phyloP scores from a whole-genome alignment of 1,284 basidiomycete species.

The Inonotus obliquus region DNA sequence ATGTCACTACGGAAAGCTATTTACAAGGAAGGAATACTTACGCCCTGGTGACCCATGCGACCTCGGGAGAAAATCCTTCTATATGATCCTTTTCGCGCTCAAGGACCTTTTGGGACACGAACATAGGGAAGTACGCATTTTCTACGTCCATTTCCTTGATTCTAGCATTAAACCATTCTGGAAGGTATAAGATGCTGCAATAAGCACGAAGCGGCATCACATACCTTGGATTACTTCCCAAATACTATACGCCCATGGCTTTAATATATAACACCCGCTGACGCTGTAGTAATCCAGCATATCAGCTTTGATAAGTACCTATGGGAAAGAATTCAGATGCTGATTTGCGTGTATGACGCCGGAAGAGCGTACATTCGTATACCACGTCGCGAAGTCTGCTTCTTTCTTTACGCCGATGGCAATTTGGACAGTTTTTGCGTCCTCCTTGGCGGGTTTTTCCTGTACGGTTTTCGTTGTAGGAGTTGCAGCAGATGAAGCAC shows the following conservation, averaged over 20 bases:
- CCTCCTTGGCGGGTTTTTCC: conserved; percentile 43
- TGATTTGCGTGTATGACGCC: background rate
- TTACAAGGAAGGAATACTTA: conserved; percentile 37
- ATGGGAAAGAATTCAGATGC: conserved; percentile 1
- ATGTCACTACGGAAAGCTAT: background rate
- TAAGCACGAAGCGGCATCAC: conserved; percentile 20
- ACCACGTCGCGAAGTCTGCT: conserved; percentile 91
- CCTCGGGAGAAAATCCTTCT: conserved; percentile 99
- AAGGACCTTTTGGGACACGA: conserved; percentile 89
- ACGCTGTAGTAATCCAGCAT: conserved; percentile 99
- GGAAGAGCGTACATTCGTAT: conserved; percentile 69
- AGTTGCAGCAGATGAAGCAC: conserved; percentile 37
- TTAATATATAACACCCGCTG: conserved; percentile 97
- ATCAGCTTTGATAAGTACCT: conserved; percentile 97
- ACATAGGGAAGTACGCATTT: conserved; percentile 99
- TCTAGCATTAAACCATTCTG: conserved; percentile 87
- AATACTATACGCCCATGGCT: conserved; percentile 95
- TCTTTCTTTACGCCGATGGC: conserved; percentile 95
- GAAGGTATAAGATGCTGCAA: background rate
- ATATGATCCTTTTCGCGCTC: conserved; percentile 99
- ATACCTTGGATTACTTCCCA: conserved; percentile 94
- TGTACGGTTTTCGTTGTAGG: background rate
- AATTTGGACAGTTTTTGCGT: conserved; percentile 82
- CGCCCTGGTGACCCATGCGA: conserved; percentile 98
- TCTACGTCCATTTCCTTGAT: conserved; percentile 96